phyloP scores from a whole-genome alignment of 176 grass and related monocot genomes.

The Raddia distichophylla region DNA sequence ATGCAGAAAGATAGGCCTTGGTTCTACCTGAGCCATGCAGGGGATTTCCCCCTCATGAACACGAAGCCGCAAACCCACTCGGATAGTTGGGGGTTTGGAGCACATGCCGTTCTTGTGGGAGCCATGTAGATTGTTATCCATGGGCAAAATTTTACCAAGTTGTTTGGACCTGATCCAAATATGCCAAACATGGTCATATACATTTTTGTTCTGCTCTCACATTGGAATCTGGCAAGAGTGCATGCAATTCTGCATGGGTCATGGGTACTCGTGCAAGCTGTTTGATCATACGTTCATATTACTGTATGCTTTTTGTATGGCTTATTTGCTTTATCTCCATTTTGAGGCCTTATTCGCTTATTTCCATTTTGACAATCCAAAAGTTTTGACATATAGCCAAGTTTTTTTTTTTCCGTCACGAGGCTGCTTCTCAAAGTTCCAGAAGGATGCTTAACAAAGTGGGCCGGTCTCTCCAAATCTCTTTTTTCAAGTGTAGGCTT shows the following conservation, averaged over 20 bases:
- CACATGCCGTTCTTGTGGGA: not conserved
- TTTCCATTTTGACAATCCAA: too few relatives aligned
- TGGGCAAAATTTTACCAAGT: not conserved
- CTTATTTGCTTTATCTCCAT: too few relatives aligned
- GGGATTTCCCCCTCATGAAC: not conserved
- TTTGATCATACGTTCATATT: not conserved
- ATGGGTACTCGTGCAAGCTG: too few relatives aligned
- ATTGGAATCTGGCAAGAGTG: not conserved
- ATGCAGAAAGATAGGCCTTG: constrained; percentile 51
- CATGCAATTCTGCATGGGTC: not conserved
- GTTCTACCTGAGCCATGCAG: not conserved
- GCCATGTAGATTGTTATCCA: not conserved
- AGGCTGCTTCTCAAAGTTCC: too few relatives aligned
- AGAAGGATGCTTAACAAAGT: too few relatives aligned
- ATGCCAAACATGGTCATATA: not conserved
- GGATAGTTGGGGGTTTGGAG: not conserved
- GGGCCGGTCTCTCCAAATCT: too few relatives aligned
- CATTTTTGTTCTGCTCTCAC: not conserved
- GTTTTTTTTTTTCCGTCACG: too few relatives aligned
- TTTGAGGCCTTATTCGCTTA: too few relatives aligned
- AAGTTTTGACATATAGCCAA: too few relatives aligned
- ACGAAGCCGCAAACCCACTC: not conserved
- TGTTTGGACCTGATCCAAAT: not conserved
- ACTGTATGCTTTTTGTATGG: too few relatives aligned
- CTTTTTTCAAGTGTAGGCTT: too few relatives aligned